Conservation (phyloP, 164 flowering plant genomes). For the Chimonanthus praecox region DNA sequence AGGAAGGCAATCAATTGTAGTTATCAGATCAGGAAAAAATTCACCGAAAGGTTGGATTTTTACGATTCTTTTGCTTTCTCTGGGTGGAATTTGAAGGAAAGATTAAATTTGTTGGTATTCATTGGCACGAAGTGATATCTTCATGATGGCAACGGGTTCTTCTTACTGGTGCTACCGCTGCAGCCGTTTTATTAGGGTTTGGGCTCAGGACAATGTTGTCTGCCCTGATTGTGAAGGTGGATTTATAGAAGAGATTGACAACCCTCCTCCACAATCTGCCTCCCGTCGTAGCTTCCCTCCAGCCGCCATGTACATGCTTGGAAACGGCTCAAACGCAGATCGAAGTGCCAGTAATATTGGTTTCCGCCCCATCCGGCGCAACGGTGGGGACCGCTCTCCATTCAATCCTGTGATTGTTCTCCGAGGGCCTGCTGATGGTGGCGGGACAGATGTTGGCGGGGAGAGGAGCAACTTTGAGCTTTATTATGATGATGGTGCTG, state of each 20-base stretch:
- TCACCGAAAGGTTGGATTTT: no score
- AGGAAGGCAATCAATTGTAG: no score
- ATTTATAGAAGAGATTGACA: slow-evolving; percentile 55
- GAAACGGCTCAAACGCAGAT: slow-evolving; percentile 17
- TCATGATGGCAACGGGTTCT: slow-evolving; percentile 2
- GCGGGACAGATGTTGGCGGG: slow-evolving; percentile 10
- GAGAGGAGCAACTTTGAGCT: slow-evolving; percentile 46
- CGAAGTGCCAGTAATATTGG: slow-evolving; percentile 15
- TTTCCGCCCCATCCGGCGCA: slow-evolving; percentile 42
- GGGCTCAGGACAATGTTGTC: slow-evolving; percentile 18
- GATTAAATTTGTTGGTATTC: no score
- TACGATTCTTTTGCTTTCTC: no score
- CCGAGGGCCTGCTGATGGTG: slow-evolving; percentile 38
- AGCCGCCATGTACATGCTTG: slow-evolving; percentile 44
- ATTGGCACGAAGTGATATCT: no score
- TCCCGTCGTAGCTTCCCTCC: slow-evolving; percentile 26
- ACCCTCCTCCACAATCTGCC: slow-evolving; percentile 19
- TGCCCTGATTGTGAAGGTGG: slow-evolving; percentile 75
- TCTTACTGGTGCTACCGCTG: slow-evolving; percentile 80
- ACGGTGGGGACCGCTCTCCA: slow-evolving; percentile 46
- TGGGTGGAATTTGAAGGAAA: no score
- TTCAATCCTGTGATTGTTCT: slow-evolving; percentile 78
- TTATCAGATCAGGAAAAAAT: no score
- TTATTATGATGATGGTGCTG: slow-evolving; percentile 69
- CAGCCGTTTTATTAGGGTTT: slow-evolving; percentile 39